Evolutionary conservation across 768 basidiomycete genomes (phyloP).

Genomic region (Myochromella boudieri): DNA sequence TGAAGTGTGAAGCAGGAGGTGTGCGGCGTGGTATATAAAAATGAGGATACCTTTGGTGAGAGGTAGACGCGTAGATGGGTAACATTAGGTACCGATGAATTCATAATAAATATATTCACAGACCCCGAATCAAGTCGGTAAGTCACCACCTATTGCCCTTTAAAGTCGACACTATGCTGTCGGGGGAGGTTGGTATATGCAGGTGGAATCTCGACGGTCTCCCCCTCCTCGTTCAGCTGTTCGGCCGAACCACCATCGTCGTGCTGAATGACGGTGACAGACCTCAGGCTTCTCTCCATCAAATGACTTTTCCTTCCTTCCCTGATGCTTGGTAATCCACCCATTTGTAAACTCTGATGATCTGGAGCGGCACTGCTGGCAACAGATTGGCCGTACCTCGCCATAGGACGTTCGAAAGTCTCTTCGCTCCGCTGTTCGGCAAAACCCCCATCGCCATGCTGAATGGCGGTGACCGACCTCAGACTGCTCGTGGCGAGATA

Average conservation of each 20-base stretch:
- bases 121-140: no score
- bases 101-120: no score
- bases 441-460: no score
- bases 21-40: no score
- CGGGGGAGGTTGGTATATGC: constrained; percentile 70
- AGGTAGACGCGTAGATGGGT: no score
- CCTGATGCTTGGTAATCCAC: constrained; percentile 23
- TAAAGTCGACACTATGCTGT: constrained; percentile 5
- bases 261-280: constrained; percentile 82
- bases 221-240: constrained; percentile 39
- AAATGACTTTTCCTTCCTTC: constrained; percentile 47
- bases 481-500: constrained; percentile 50
- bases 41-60: no score
- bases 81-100: no score
- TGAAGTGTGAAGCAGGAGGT: no score
- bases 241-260: constrained; percentile 74
- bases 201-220: constrained; percentile 82
- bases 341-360: constrained; percentile 20
- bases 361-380: constrained; percentile 53
- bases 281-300: constrained; percentile 56
- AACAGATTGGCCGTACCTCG: constrained; percentile 35
- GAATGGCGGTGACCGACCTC: constrained; percentile 76
- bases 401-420: constrained; percentile 32
- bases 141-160: no score
- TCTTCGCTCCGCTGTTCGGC: no score